Conservation (phyloP, 352 stramenopile species). For the Globisporangium cylindrosporum region DNA sequence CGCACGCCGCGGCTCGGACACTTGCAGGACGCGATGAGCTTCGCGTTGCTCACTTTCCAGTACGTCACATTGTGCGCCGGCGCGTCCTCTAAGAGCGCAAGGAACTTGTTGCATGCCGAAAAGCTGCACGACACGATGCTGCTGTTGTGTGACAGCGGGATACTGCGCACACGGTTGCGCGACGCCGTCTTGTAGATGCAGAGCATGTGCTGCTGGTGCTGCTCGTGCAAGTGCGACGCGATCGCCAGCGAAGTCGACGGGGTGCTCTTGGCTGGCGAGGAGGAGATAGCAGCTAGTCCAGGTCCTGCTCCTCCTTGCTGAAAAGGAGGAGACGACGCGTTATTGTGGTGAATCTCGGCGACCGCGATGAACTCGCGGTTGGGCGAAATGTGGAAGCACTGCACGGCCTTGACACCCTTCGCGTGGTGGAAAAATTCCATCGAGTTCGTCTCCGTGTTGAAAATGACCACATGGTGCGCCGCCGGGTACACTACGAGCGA, state of each 20-base stretch:
- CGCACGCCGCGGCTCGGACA: slow-evolving; percentile 61
- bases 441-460: slow-evolving; percentile 46
- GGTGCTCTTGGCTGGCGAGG: slow-evolving; percentile 9
- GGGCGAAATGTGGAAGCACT: slow-evolving; percentile 65
- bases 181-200: slow-evolving; percentile 63
- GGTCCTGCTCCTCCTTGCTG: neutral
- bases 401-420: slow-evolving; percentile 41
- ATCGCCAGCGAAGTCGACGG: slow-evolving; percentile 11
- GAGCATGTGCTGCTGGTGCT: slow-evolving; percentile 44
- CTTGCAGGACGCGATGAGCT: slow-evolving; percentile 66
- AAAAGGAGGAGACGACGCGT: slow-evolving; percentile 9
- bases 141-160: slow-evolving; percentile 47
- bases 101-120: slow-evolving; percentile 72
- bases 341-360: slow-evolving; percentile 48
- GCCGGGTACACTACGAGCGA: slow-evolving; percentile 59
- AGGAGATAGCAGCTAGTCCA: too few species aligned
- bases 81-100: slow-evolving; percentile 68
- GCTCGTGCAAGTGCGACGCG: slow-evolving; percentile 19
- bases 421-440: slow-evolving; percentile 81
- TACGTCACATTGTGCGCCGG: slow-evolving; percentile 72
- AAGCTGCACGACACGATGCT: slow-evolving; percentile 69
- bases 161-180: slow-evolving; percentile 37
- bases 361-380: slow-evolving; percentile 72
- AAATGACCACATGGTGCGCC: slow-evolving; percentile 59
- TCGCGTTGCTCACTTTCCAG: slow-evolving; percentile 79